phyloP scores from a whole-genome alignment of 1,284 basidiomycete genomes.

The Ustilago lituana region DNA sequence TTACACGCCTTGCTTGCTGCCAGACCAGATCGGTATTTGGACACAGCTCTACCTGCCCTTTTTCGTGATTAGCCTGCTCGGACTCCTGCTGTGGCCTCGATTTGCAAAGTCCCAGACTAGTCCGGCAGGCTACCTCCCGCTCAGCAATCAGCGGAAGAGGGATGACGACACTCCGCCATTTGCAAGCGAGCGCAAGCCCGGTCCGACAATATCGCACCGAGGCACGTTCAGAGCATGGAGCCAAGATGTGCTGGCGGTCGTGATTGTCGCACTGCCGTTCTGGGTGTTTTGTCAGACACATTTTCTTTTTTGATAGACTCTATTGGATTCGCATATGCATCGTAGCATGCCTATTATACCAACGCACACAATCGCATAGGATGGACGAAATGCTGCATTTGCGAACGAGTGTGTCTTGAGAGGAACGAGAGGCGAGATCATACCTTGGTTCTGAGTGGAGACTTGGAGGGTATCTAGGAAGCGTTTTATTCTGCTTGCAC shows the following conservation, averaged over 20 bases:
- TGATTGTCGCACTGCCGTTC: conserved; percentile 37
- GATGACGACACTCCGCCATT: conserved; percentile 22
- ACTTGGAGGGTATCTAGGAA: conserved; percentile 13
- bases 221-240: conserved; percentile 4
- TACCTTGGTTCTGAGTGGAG: too few species aligned
- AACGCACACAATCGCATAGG: too few species aligned
- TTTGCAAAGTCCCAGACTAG: neutral
- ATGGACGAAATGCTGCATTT: conserved; percentile 7
- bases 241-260: conserved; percentile 34
- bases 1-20: conserved; percentile 55
- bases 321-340: neutral
- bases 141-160: conserved; percentile 23
- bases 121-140: conserved; percentile 14
- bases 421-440: neutral
- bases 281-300: conserved; percentile 47
- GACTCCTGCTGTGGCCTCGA: conserved; percentile 23
- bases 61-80: conserved; percentile 23
- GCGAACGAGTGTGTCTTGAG: conserved; percentile 1
- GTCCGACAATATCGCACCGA: neutral
- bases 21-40: conserved; percentile 59
- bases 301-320: conserved; percentile 22
- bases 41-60: conserved; percentile 43
- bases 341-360: too few species aligned
- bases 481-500: neutral
- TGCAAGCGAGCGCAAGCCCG: neutral